Evolutionary conservation across 176 grass and related monocot genomes (phyloP), one percentile per base, ranked within the genome.

Genomic region (Canna indica): DNA sequence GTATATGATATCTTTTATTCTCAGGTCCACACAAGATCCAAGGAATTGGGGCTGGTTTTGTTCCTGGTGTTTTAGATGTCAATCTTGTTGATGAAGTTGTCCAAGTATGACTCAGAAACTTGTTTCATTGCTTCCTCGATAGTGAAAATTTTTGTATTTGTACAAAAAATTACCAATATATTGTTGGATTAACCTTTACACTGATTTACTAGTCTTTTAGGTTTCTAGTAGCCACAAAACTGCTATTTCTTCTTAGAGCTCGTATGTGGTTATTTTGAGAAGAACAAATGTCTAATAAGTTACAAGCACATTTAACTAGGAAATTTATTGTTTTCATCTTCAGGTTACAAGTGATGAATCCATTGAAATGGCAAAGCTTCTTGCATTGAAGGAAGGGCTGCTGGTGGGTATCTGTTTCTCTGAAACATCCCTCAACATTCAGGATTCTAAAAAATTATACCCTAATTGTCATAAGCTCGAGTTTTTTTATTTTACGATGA

Each of bases 11-110:
- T 27, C 8, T 28, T 60, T 41, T 27, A 26, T 59, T 57, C 32
- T 77, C 71, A 85, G 83, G 83, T 32, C 74, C 83, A n/a, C 83
- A 85, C 65, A 85, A 85, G 61, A 85, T 85, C 34, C 83, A 85
- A 81, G 83, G 83, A 18, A 85, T 85, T 52, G 83, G 83, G 52
- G 83, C 83, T 70, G 83, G 83, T 30, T 85, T 85, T 72, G 68
- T 85, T 73, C 83, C 83, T 64, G 83, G 78, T 64, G 83, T 85
- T 74, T 74, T 85, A 54, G 68, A 85, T 54, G 69, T 70, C 64
- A 41, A 64, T 53, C 44, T 85, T 22, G 14, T 85, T 33, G 83
- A 85, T 65, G 83, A 85, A 85, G 68, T 81, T 77, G 67, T 85
- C 50, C 78, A 81, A 77, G 83, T 85, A 78, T 74, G 83, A n/a